Conservation (phyloP, 108 stramenopile species). For the Discostella stelligeroides region DNA sequence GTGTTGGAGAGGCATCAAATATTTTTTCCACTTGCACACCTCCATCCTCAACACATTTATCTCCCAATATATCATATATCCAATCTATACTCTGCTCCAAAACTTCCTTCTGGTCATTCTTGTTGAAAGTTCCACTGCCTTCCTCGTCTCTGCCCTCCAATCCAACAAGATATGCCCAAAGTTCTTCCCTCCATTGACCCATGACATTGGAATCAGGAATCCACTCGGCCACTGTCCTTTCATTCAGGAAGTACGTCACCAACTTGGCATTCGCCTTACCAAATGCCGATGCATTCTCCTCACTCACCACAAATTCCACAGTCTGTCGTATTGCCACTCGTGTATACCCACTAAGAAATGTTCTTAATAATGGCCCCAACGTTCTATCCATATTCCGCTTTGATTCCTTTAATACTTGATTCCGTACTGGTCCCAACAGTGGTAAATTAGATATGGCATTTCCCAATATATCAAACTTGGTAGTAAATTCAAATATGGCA, state of each 20-base stretch:
- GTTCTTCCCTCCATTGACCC: constrained; percentile 42
- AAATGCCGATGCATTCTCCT: constrained; percentile 58
- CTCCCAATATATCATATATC: constrained; percentile 49
- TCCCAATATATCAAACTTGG: constrained; percentile 68
- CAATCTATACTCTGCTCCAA: constrained; percentile 45
- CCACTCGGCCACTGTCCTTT: constrained; percentile 46
- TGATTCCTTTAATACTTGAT: constrained; percentile 65
- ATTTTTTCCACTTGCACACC: constrained; percentile 40
- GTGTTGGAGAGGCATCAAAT: constrained; percentile 45
- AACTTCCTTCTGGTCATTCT: constrained; percentile 40
- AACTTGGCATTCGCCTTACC: constrained; percentile 59
- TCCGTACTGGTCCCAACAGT: constrained; percentile 68
- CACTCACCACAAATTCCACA: constrained; percentile 61
- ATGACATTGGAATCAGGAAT: constrained; percentile 42
- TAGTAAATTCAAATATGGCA: constrained; percentile 69
- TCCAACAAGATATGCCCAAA: constrained; percentile 45
- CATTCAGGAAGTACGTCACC: constrained; percentile 54
- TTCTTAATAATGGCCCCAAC: constrained; percentile 58
- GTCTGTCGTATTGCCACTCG: constrained; percentile 59
- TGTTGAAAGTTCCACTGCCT: neutral
- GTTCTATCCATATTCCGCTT: constrained; percentile 64
- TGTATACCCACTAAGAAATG: constrained; percentile 64
- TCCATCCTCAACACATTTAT: constrained; percentile 45
- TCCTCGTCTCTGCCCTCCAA: constrained; percentile 22
- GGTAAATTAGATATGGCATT: constrained; percentile 62